phyloP scores from a whole-genome alignment of 2,329 filamentous ascomycete genomes.

The Colletotrichum tropicale region DNA sequence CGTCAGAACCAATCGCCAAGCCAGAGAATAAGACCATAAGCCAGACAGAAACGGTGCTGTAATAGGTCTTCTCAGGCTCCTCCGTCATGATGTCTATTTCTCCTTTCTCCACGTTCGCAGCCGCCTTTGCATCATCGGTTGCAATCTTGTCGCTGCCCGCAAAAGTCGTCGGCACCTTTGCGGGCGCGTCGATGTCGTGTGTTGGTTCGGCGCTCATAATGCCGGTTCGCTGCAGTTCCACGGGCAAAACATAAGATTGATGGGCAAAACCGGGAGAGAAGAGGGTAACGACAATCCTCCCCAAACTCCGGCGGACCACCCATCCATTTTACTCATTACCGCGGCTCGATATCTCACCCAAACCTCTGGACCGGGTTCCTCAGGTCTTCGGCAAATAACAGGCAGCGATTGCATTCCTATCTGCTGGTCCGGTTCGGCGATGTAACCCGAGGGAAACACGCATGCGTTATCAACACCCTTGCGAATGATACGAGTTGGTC shows the following conservation, averaged over 20 bases:
- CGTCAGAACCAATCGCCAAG: slow-evolving; percentile 50
- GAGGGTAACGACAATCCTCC: no score
- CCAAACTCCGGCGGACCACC: not conserved
- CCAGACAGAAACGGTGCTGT: slow-evolving; percentile 45
- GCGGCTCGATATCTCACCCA: not conserved
- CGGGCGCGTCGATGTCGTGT: not conserved
- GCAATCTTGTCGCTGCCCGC: not conserved
- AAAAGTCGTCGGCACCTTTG: not conserved
- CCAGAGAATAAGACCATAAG: slow-evolving; percentile 49
- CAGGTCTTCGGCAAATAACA: not conserved
- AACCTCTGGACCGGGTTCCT: not conserved
- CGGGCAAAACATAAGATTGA: not conserved
- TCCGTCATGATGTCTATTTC: not conserved
- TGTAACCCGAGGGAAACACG: not conserved
- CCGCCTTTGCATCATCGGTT: not conserved
- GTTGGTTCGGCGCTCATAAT: not conserved
- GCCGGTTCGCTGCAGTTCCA: not conserved
- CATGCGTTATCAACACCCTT: slow-evolving; percentile 6
- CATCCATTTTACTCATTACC: not conserved
- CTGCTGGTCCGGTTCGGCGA: slow-evolving; percentile 1
- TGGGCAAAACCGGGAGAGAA: not conserved
- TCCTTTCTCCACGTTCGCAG: not conserved
- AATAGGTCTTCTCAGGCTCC: slow-evolving; percentile 29
- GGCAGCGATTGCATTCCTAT: not conserved
- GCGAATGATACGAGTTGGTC: not conserved